Conservation (phyloP, 139 green algal species). For the Auxenochlorella protothecoides region DNA sequence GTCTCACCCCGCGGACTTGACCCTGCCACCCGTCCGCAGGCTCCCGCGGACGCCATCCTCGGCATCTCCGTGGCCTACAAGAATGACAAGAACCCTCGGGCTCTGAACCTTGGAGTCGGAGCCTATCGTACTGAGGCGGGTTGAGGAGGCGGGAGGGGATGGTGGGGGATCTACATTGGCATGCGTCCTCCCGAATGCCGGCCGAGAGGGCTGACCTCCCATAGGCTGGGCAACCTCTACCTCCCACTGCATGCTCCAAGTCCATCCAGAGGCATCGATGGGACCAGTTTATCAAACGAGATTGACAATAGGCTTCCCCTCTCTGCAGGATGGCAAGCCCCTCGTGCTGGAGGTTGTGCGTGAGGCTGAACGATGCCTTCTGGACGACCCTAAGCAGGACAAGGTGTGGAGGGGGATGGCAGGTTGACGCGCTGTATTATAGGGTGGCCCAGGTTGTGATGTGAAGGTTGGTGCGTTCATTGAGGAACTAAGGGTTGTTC, state of each 20-base stretch:
- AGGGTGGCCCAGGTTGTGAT: too few relatives aligned
- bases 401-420: conserved; percentile 57
- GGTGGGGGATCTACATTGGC: background rate
- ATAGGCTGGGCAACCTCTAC: too few relatives aligned
- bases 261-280: too few relatives aligned
- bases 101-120: conserved; percentile 94
- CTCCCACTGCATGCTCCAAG: too few relatives aligned
- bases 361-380: conserved; percentile 81
- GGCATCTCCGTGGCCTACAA: conserved; percentile 87
- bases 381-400: conserved; percentile 64
- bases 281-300: too few relatives aligned
- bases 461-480: too few relatives aligned
- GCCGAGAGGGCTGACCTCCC: too few relatives aligned
- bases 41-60: conserved; percentile 84
- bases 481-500: too few relatives aligned
- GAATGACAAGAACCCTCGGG: conserved; percentile 44
- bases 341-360: conserved; percentile 83
- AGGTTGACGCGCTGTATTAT: background rate
- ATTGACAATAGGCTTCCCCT: background rate
- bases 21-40: conserved; percentile 21
- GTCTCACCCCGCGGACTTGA: too few relatives aligned
- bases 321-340: conserved; percentile 71
- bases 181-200: too few relatives aligned
- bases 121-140: conserved; percentile 78
- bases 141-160: background rate